Percentiles rank a stretch among this genome's conserved stretches.
Conservation (phyloP, 805 yeast genomes). For the Grigorovia jiainica region DNA sequence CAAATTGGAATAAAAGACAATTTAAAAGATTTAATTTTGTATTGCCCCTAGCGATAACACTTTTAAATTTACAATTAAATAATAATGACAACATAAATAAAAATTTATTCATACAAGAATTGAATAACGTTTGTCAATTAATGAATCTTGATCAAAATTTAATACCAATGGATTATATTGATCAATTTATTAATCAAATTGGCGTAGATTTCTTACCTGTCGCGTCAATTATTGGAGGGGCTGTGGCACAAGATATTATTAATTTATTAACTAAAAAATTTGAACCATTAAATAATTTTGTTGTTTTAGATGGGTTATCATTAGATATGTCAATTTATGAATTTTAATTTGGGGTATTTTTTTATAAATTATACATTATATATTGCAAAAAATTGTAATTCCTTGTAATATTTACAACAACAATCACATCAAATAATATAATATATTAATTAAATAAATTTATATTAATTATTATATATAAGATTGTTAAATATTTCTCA, state of each 20-base stretch:
- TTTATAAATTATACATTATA: no score
- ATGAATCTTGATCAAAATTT: slow-evolving; percentile 40
- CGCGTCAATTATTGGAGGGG: slow-evolving; percentile 83
- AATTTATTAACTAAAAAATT: slow-evolving; percentile 70
- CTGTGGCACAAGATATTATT: slow-evolving; percentile 81
- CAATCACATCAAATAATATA: neutral
- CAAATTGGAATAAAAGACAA: slow-evolving; percentile 15
- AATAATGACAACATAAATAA: slow-evolving; percentile 2
- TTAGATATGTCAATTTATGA: slow-evolving; percentile 71
- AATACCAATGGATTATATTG: slow-evolving; percentile 30
- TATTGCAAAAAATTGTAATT: no score
- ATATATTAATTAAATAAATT: neutral
- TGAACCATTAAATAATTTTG: slow-evolving; percentile 71
- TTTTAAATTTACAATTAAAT: neutral
- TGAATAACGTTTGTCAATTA: slow-evolving; percentile 18
- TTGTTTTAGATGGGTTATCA: slow-evolving; percentile 62
- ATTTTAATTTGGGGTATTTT: no score
- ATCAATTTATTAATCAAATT: slow-evolving; percentile 37
- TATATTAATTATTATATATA: no score
- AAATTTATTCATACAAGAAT: slow-evolving; percentile 15
- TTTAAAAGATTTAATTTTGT: slow-evolving; percentile 20
- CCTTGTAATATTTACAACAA: no score
- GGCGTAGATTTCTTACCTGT: slow-evolving; percentile 68
- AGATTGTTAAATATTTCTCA: neutral
- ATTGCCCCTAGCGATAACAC: slow-evolving; percentile 48